phyloP scores from a whole-genome alignment of 441 rosid species.

The Melastoma candidum region DNA sequence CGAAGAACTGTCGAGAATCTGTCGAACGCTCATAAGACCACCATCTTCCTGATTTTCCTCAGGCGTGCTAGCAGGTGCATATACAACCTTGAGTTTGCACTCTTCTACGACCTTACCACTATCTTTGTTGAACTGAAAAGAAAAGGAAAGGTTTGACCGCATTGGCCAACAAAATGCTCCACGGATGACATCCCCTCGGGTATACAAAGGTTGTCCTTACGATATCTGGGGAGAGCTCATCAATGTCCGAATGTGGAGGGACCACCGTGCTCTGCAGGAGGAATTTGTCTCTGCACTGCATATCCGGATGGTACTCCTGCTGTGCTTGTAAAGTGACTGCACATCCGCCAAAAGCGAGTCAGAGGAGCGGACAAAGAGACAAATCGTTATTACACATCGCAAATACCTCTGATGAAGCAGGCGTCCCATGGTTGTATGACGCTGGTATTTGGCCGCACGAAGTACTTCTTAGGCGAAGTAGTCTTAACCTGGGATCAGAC shows the following conservation, averaged over 20 bases:
- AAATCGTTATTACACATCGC: too few species aligned
- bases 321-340: slow-evolving; percentile 95
- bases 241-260: slow-evolving; percentile 66
- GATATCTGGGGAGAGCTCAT: slow-evolving; percentile 78
- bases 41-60: slow-evolving; percentile 48
- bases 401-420: neutral
- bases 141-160: neutral
- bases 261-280: slow-evolving; percentile 83
- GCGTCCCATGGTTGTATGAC: slow-evolving; percentile 5
- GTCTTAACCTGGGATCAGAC: slow-evolving; percentile 7
- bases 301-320: slow-evolving; percentile 63
- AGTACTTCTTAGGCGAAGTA: slow-evolving; percentile 12
- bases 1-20: slow-evolving; percentile 42
- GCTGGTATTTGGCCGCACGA: slow-evolving; percentile 8
- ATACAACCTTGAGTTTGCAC: slow-evolving; percentile 80
- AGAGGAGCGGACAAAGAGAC: too few species aligned
- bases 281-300: slow-evolving; percentile 97
- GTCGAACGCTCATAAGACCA: slow-evolving; percentile 32
- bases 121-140: slow-evolving; percentile 35
- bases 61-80: slow-evolving; percentile 36
- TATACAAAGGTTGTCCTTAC: slow-evolving; percentile 32
- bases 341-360: slow-evolving; percentile 8
- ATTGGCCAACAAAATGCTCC: too few species aligned
- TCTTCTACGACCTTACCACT: slow-evolving; percentile 65
- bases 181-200: too few species aligned